phyloP scores from a whole-genome alignment of 2,329 filamentous ascomycete species.

The Phoma sp. region DNA sequence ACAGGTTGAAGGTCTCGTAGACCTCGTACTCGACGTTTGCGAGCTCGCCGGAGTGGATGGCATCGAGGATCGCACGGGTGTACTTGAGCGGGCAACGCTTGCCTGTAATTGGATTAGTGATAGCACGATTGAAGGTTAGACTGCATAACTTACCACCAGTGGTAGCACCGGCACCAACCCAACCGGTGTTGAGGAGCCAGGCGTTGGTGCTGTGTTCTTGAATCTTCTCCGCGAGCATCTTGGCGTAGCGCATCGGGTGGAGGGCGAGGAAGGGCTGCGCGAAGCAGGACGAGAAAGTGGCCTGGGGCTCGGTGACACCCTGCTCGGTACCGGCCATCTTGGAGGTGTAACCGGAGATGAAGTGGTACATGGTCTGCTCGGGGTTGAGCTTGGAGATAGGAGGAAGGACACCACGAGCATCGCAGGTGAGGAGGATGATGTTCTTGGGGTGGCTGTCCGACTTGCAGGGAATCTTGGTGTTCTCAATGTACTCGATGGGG shows the following conservation, averaged over 20 bases:
- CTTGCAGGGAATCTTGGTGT: slow-evolving; percentile 97
- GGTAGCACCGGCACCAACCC: slow-evolving; percentile 89
- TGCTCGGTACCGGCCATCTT: slow-evolving; percentile 99
- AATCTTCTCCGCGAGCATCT: slow-evolving; percentile 99
- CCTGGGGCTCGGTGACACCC: slow-evolving; percentile 94
- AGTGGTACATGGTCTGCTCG: slow-evolving; percentile 99
- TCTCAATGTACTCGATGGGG: slow-evolving; percentile 98
- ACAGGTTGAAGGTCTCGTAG: slow-evolving; percentile 96
- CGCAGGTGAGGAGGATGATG: slow-evolving; percentile 98
- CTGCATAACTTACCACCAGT: slow-evolving; percentile 96
- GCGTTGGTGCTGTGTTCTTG: slow-evolving; percentile 92
- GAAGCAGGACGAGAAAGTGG: slow-evolving; percentile 99
- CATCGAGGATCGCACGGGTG: slow-evolving; percentile 96
- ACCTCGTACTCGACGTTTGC: slow-evolving; percentile 92
- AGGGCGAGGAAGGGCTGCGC: slow-evolving; percentile 98
- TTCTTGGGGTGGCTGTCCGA: slow-evolving; percentile 89
- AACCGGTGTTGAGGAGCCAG: slow-evolving; percentile 98
- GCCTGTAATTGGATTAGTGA: slow-evolving; percentile 89
- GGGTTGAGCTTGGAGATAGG: slow-evolving; percentile 96
- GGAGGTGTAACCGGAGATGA: slow-evolving; percentile 99
- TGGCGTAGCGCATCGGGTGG: slow-evolving; percentile 98
- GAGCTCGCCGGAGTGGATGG: slow-evolving; percentile 96
- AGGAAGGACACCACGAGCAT: slow-evolving; percentile 94
- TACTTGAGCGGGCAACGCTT: slow-evolving; percentile 99
- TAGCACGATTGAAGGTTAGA: slow-evolving; percentile 96